phyloP scores from a whole-genome alignment of 2,329 filamentous ascomycete species.

The Calonectria hongkongensis region DNA sequence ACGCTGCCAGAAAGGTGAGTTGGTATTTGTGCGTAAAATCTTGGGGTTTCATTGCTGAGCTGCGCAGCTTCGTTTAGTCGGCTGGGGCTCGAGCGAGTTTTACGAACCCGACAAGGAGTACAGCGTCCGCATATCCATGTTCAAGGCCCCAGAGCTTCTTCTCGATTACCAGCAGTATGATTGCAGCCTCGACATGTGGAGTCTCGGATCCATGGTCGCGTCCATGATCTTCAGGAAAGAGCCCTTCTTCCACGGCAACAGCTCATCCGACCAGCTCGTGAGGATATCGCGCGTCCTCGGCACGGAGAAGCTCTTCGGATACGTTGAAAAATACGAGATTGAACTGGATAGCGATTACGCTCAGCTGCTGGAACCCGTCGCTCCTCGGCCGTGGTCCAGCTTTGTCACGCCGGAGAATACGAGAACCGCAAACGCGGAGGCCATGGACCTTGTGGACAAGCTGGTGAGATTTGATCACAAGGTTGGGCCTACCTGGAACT shows the following conservation, averaged over 20 bases:
- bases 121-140: constrained; percentile 61
- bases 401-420: constrained; percentile 97
- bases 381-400: constrained; percentile 95
- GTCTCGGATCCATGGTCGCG: constrained; percentile 97
- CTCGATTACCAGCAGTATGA: constrained; percentile 99
- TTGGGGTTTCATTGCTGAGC: neutral
- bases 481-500: constrained; percentile 69
- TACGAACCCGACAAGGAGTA: constrained; percentile 27
- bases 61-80: constrained; percentile 16
- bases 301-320: constrained; percentile 96
- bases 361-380: constrained; percentile 93
- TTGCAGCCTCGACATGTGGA: constrained; percentile 99
- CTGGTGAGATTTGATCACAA: constrained; percentile 96
- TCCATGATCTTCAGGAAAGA: constrained; percentile 99
- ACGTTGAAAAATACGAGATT: constrained; percentile 98
- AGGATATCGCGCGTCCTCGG: constrained; percentile 98
- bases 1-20: constrained; percentile 9
- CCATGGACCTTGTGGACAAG: constrained; percentile 97
- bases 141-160: constrained; percentile 95
- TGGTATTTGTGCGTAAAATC: neutral
- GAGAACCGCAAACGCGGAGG: constrained; percentile 93
- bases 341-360: constrained; percentile 97
- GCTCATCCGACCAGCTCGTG: constrained; percentile 95
- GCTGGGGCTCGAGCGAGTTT: constrained; percentile 35
- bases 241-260: constrained; percentile 98